Base-by-base conservation (phyloP, 352 stramenopile species). In the Chrysophaeum taylorii region DNA sequence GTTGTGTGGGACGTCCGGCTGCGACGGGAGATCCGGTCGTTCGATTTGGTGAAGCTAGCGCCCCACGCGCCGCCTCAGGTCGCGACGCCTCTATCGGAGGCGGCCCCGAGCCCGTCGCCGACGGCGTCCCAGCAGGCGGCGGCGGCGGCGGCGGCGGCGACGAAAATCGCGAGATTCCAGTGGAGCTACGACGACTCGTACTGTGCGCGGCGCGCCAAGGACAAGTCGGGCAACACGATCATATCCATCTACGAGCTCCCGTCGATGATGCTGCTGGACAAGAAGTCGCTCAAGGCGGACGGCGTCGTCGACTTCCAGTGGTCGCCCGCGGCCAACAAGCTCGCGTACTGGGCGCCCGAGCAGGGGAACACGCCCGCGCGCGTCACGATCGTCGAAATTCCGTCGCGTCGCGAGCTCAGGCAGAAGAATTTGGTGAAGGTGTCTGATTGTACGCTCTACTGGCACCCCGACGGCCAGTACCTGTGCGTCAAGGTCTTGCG, bases 351-450 rank as follows among this genome's bases (percentile, higher is more conserved):
- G 94, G 91, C 92, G 15, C 91, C 94, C 0, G 93, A 98, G 80
- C 81, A 87, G 72, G 90, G 78, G 23, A 93, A 92, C 80, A 84
- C 94, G 63, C 95, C 95, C 0, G 95, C 94, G 41, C 89, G 95
- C 74, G 94, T 99, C 60, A 95, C 95, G 69, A 80, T 99, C 21
- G 91, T 98, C 43, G 89, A 98, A 76, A 79, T 99, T 31, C 93
- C 94, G 21, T 94, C 84, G 52, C 83, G 93, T 61, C 91, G 90
- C 35, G 92, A 97, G 71, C 82, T 98, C 48, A 89, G 94, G 43
- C 92, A 97, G 79, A 98, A 98, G 87, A 98, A 98, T 82, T 74
- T 98, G 41, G 97, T 98, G 79, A 97, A 97, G 74, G 92, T 98
- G 45, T 90, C 84, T 73, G 91, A 96, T 72, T 86, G 82, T 71